Evolutionary conservation across 345 rosid species (phyloP).

Genomic region (Camelina sativa): DNA sequence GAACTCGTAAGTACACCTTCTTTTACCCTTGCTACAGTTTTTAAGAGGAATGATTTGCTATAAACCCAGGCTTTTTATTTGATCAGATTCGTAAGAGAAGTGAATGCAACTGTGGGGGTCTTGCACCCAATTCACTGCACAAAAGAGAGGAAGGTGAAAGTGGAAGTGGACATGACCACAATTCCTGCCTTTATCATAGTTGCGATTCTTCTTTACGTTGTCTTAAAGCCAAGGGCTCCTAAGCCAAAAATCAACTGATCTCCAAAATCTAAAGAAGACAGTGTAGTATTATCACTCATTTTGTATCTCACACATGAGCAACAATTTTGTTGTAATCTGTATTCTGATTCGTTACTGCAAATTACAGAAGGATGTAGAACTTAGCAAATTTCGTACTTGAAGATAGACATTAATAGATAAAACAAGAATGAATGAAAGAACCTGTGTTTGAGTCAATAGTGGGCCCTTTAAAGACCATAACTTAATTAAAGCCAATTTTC

Average conservation of each 20-base stretch:
- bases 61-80: not conserved
- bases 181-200: conserved; percentile 83
- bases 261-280: not conserved
- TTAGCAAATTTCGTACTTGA: conserved; percentile 13
- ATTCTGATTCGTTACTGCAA: conserved; percentile 22
- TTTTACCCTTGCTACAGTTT: not conserved
- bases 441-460: conserved; percentile 24
- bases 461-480: conserved; percentile 26
- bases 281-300: conserved; percentile 3
- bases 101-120: conserved; percentile 67
- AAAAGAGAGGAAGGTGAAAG: conserved; percentile 72
- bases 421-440: not conserved
- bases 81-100: conserved; percentile 79
- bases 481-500: not conserved
- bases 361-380: conserved; percentile 4
- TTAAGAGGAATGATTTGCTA: not conserved
- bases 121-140: conserved; percentile 95
- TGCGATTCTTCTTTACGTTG: conserved; percentile 57
- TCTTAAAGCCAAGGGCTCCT: conserved; percentile 77
- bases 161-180: conserved; percentile 79
- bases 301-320: conserved; percentile 27
- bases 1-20: conserved; percentile 52
- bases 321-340: conserved; percentile 23
- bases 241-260: conserved; percentile 93
- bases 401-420: not conserved